These are phyloP conservation scores for Gremmenia infestans DNA, from an alignment of 2,329 filamentous ascomycete genomes.

Conservation along the genomic window DNA sequence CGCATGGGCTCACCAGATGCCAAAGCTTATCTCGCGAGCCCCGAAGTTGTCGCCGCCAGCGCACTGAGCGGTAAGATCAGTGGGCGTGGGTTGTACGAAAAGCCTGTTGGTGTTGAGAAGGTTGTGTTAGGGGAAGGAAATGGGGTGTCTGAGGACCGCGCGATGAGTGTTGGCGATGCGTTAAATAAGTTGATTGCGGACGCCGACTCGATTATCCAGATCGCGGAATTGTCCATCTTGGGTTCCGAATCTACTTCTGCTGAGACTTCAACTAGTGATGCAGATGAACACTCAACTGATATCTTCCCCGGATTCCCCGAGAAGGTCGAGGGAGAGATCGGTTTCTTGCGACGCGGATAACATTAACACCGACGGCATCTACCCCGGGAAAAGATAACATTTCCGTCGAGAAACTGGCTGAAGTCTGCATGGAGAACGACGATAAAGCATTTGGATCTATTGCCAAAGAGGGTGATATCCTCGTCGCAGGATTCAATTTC, in stretches of 20 bases:
- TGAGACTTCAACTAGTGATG: constrained; percentile 19
- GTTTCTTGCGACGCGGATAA: constrained; percentile 85
- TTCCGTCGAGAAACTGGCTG: constrained; percentile 71
- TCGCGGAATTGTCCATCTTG: constrained; percentile 30
- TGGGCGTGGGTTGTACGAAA: constrained; percentile 74
- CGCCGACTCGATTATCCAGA: constrained; percentile 47
- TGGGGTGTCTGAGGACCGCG: constrained; percentile 58
- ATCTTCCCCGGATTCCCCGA: constrained; percentile 84
- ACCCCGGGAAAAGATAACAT: constrained; percentile 86
- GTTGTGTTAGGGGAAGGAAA: constrained; percentile 68
- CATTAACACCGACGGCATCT: constrained; percentile 89
- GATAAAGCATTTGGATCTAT: constrained; percentile 63
- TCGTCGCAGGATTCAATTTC: constrained; percentile 86
- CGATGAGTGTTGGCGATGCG: constrained; percentile 62
- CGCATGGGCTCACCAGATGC: constrained; percentile 79
- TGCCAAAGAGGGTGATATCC: constrained; percentile 67
- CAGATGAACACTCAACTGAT: constrained; percentile 50
- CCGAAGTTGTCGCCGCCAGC: constrained; percentile 88
- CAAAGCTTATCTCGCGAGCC: constrained; percentile 80
- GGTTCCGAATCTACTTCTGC: constrained; percentile 22
- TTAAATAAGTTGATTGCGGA: constrained; percentile 67
- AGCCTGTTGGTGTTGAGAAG: constrained; percentile 62
- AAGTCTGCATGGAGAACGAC: constrained; percentile 93
- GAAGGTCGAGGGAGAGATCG: constrained; percentile 76
- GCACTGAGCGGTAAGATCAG: constrained; percentile 68